Conservation (phyloP, 2,329 filamentous ascomycete species). For the Neopestalotiopsis clavispora region DNA sequence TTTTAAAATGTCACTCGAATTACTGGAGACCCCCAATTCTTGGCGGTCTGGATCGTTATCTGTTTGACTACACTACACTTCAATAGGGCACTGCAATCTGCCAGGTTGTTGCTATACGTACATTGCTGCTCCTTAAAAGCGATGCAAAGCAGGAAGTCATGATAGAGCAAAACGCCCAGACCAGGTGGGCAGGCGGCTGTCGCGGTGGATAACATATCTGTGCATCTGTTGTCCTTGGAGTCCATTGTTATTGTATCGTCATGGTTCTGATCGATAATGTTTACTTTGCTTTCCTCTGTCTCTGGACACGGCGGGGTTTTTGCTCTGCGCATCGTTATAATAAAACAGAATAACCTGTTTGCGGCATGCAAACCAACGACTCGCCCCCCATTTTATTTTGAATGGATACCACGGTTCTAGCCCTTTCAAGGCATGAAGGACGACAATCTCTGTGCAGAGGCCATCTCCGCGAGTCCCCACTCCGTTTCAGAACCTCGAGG, state of each 20-base stretch:
- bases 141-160: neutral
- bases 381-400: neutral
- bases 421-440: constrained; percentile 1
- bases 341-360: neutral
- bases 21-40: neutral
- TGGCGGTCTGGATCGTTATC: neutral
- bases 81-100: no score
- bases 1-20: neutral
- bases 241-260: neutral
- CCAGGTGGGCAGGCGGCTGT: neutral
- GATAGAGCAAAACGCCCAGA: neutral
- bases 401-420: constrained; percentile 2
- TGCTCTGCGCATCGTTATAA: neutral
- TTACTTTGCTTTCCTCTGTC: no score
- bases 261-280: neutral
- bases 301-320: neutral
- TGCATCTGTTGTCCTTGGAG: neutral
- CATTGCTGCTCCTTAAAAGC: neutral
- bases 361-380: neutral
- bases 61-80: no score
- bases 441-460: constrained; percentile 6
- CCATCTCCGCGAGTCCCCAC: neutral
- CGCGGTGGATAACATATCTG: neutral
- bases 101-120: neutral
- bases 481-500: constrained; percentile 11